Evolutionary conservation across 2,329 filamentous ascomycete genomes (phyloP), one percentile per base, ranked within the genome.

Genomic region (Ceratocystis ficicola): DNA sequence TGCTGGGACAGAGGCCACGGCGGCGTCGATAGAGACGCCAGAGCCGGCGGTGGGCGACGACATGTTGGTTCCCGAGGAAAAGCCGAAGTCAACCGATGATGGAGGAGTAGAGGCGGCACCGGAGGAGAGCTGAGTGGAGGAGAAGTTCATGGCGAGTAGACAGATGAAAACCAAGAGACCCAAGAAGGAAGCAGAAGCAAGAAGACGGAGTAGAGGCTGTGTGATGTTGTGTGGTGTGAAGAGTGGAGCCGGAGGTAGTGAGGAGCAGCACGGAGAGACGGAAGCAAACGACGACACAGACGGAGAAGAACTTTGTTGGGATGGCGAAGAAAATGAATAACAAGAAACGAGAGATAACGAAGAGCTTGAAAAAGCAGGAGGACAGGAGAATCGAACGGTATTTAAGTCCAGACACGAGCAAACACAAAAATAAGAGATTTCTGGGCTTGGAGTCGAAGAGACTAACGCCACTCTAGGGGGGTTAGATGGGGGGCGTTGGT

Each of bases 71-170:
- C 72, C 59, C 70, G 71, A 52, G 72, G 74, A 55, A 12, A 48
- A 32, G 28, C 48, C 48, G 44, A 62, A 62, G 59, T 44, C 44
- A 22, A 3, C 48, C 32, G 28, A 44, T 36, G 62, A 30, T 73
- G 72, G 50, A 62, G 70, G 63, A 46, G 71, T 68, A 36, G 70
- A 68, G 64, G 67, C 67, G 55, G 67, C 62, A 46, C 62, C 61
- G 48, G 70, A 70, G 65, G 70, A 68, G 52, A 71, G 71, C 44
- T 72, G 69, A 12, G 74, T 72, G 15, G 72, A 72, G 57, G 75
- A 72, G 66, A 75, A 71, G 70, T 77, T 72, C 73, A 77, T 74
- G 66, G 70, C 64, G 48, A 22, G 36, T 30, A 36, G 20, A 22
- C 15, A 25, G 46, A 7, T 22, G 10, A 61, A 55, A 57, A 50